Base-by-base conservation (phyloP, 1,284 basidiomycete genomes). In the Ganoderma resinaceum region DNA sequence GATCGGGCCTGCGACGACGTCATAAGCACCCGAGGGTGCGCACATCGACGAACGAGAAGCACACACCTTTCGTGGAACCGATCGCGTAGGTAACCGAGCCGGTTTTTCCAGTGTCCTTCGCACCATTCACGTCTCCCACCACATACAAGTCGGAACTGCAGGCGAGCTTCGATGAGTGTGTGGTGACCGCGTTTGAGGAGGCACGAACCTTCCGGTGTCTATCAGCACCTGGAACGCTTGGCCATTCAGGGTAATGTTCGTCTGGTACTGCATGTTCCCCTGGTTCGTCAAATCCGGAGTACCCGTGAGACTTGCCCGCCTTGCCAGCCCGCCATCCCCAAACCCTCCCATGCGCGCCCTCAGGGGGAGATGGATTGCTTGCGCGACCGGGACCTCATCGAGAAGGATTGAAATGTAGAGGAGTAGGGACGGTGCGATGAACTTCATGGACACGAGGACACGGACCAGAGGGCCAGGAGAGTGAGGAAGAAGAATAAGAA, bases 191-290 rank as follows among this genome's bases (percentile, higher is more conserved):
- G 33, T 18, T 26, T 23, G 20, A 57, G 31, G 57, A 42, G 66
- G 67, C 35, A 63, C 58, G 58, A 69, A 89, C 91, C 89, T 92
- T 64, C 91, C 91, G 6, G 91, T 91, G 74, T 92, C 91, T 66
- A 92, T 83, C 61, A 89, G 76, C 62, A 89, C 81, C 20, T 79
- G 77, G 74, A 87, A 87, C 3, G 70, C 66, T n/a, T 78, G 70
- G 16, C 83, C 85, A 42, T 87, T 86, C 52, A 92, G 77, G 3
- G 84, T 82, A 65, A 90, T 79, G 66, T 87, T 86, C 33, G 85
- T 83, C 63, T 80, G 81, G 72, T 91, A 91, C 70, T 81, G 79
- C 29, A 88, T 72, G 75, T 88, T 86, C 16, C 76, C 80, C 23
- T 76, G 70, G 72, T 90, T 83, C 57, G 78, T 77, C 43, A 86